Base-by-base conservation (phyloP, 352 stramenopile species). In the Pythium rhizo-oryzae region DNA sequence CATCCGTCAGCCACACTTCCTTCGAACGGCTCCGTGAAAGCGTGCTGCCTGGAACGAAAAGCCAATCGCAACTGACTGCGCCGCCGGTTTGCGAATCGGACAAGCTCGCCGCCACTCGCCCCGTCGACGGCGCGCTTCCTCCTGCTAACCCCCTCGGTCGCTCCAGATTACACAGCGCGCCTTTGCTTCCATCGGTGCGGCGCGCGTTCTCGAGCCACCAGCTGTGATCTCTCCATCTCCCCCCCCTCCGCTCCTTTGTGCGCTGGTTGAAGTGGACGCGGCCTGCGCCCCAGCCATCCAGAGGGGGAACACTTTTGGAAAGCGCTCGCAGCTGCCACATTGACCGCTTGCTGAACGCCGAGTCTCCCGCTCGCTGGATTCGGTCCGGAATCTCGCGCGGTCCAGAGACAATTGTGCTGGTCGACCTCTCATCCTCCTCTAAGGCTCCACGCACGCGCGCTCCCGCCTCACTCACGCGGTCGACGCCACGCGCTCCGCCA, bases 201-300 rank as follows among this genome's bases (percentile, higher is more conserved):
- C n/a, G n/a, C n/a, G 46, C 16, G 46, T 25, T 52, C 23, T 52
- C 46, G 23, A n/a, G n/a, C n/a, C n/a, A n/a, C n/a, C n/a, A n/a
- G n/a, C n/a, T n/a, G n/a, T n/a, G n/a, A n/a, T n/a, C n/a, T 52
- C 46, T 25, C 18, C n/a, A n/a, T n/a, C 6, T 52, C 19, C 46
- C 46, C 23, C 23, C 37, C n/a, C n/a, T n/a, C n/a, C n/a, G 41
- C 8, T 51, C 62, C 51, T 52, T 53, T 69, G 62, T 53, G 30
- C 33, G 23, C n/a, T 33, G 46, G 65, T 71, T 71, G 65, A 71
- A 71, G 65, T 71, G 63, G 49, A 55, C 16, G 0, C n/a, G n/a
- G n/a, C n/a, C 15, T 49, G 39, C n/a, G n/a, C n/a, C n/a, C n/a
- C n/a, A 39, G 46, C 24, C 55, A 37, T 50, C 46, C 57, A 30